Base-by-base conservation (phyloP, 129 eudicot genomes). In the Escallonia rubra region DNA sequence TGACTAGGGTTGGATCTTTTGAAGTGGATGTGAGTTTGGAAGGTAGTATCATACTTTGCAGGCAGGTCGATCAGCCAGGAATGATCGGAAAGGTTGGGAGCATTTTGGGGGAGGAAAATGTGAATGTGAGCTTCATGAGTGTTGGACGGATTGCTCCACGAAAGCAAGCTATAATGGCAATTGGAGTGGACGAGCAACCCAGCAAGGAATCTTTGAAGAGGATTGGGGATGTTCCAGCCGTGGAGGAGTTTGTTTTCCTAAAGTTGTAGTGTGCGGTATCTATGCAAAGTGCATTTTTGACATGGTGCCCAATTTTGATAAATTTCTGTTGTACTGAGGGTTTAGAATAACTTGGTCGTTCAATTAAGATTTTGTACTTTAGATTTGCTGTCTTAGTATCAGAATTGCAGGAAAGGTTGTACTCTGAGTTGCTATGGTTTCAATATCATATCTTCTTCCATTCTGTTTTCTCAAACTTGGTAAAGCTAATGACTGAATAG, bases 51-150 rank as follows among this genome's bases (percentile, higher is more conserved):
- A 84, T 93, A 7, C 86, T 93, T 2, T 93, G 98, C 77, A 87
- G 98, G 66, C 98, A 93, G 65, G 95, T 89, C 59, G 98, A 93
- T 61, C 98, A 93, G 76, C 98, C 98, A 0, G 98, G 98, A 5
- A 86, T 93, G 96, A 93, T 93, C 12, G 98, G 98, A 11, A 82
- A 38, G 42, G 96, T 93, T 40, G 98, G 98, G 16, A 86, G 90
- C 68, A 55, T 93, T 59, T 65, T 93, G 80, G 98, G 92, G 13
- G 86, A 92, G 72, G 96, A 92, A 80, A 92, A 92, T 50, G 98
- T 92, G 77, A 92, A 92, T 39, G 93, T 91, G 63, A 91, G 90
- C 67, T 91, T 87, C 53, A 91, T 91, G 97, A 87, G 88, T 8
- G 96, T 91, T 5, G 90, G 97, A 41, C 68, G 97, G 75, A 71